Base-by-base conservation (phyloP, 352 stramenopile species). In the Thraustotheca clavata region DNA sequence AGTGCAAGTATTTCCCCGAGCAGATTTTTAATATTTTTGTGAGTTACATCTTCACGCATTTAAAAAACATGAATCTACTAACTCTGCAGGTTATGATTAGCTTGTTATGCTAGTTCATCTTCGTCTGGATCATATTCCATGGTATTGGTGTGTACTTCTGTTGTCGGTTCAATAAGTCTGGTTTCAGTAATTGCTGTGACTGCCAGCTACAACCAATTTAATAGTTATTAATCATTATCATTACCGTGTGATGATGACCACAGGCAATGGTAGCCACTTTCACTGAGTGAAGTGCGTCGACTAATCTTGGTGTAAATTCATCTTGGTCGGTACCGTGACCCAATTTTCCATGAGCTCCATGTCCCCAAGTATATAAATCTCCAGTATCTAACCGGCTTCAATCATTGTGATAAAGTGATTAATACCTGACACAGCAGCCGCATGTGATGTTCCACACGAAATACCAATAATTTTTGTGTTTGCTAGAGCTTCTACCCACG, bases 311-410 rank as follows among this genome's bases (percentile, higher is more conserved):
- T 5, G 65, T 62, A 32, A 74, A 54, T 70, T 91, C 81, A 38
- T 87, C 79, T 1, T 88, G 71, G 22, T 73, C 71, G 9, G 68
- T 73, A 14, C 77, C 76, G 14, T 86, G 87, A 26, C 83, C 83
- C 6, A 92, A 75, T 52, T 87, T 88, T 34, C 83, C 82, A 35
- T 89, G 60, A 16, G 74, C 72, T 0, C 79, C 82, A 33, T 71
- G 76, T 35, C 83, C 83, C 83, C 83, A 92, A 47, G 76, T 87
- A 39, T 79, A 91, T 36, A 92, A 49, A 29, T 70, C 67, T 3
- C 83, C 83, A 26, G 88, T 78, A 32, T 62, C 80, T 88, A 35
- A 16, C 35, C 1, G 49, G 0, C 62, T 71, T 8, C 34, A n/a
- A 70, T n/a, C 9, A 11, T 46, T 43, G 49, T 18, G 24, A 32